Evolutionary conservation across 2,329 filamentous ascomycete genomes (phyloP), one percentile per base, ranked within the genome.

Genomic region (Pyrenophora tritici-repentis): DNA sequence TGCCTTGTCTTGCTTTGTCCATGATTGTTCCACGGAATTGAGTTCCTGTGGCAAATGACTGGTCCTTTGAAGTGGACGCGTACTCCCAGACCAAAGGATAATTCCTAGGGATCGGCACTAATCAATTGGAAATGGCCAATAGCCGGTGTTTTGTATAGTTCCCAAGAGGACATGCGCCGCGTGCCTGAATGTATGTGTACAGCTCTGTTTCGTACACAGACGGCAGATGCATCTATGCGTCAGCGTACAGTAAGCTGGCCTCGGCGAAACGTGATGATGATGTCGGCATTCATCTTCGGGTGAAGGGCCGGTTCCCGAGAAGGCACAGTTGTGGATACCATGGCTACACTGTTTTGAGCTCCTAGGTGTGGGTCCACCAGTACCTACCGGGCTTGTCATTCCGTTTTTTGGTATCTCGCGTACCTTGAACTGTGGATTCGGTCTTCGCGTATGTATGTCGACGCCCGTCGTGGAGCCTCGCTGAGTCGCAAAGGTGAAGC

Each of bases 261-360:
- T 24, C 41, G 40, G 17, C 32, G 20, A 14, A 24, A 42, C 18
- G 18, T 33, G 34, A 6, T 32, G 14, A 24, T 26, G 18, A 22
- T 43, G 52, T 9, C 49, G 33, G 42, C 24, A 52, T 14, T 45
- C 48, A 38, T 45, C 40, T 35, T 44, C 41, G 35, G 45, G 17
- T 32, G 26, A 17, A 42, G 36, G 34, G 36, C 34, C 37, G 32
- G 48, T 31, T 22, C 7, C 40, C 38, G 41, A 32, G 22, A 36
- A 38, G 45, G 50, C 29, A 20, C 10, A 17, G 13, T 29, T 29
- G 39, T 43, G 46, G 33, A 29, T 37, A 38, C 39, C 34, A n/a
- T 22, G 36, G 22, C 36, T 47, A 14, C 44, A 34, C 24, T 9
- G 8, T 10, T 18, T 9, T 3, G 36, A 22, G 26, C 26, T 41